Evolutionary conservation across 176 grass and related monocot genomes (phyloP), one percentile per base, ranked within the genome.

Genomic region (Cenchrus americanus): DNA sequence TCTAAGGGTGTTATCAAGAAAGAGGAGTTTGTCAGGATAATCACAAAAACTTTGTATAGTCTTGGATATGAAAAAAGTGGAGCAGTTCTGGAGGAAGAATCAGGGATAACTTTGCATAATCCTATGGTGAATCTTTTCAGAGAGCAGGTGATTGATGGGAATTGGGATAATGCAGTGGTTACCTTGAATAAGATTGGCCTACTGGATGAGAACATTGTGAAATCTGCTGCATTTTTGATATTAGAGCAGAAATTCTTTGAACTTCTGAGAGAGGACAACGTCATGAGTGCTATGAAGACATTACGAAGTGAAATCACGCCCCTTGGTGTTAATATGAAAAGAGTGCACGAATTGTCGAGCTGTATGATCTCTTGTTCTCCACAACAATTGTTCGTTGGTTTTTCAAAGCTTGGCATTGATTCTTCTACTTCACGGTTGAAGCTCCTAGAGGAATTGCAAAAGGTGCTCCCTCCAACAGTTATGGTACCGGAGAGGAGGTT

Each of bases 221-320:
- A 94, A 23, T 92, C 88, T 66, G 79, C 90, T 32, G 81, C 90
- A 61, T 91, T 93, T 91, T 63, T 97, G 60, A 91, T 97, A 84
- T 77, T 97, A 73, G 95, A 97, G 73, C 90, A 97, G 46, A 97
- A 97, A 80, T 97, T 97, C 79, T 84, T 97, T 81, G 88, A 97
- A 79, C 82, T 87, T 81, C 69, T 97, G 71, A 88, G 88, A 70
- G 91, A 88, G 54, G 92, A 89, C 62, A 89, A 89, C 68, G 68
- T 88, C 48, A 82, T 81, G 66, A 84, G 91, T 76, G 95, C 92
- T 80, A 87, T 94, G 71, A 90, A 84, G 85, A 89, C 88, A n/a
- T 66, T 97, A 66, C 92, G n/a, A 76, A 83, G 51, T 84, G 92
- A 97, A 71, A 97, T 97, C 42, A 89, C 88, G 65, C 90, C 95